Base-by-base conservation (phyloP, 208 protist species). In the Leishmania arabica region DNA sequence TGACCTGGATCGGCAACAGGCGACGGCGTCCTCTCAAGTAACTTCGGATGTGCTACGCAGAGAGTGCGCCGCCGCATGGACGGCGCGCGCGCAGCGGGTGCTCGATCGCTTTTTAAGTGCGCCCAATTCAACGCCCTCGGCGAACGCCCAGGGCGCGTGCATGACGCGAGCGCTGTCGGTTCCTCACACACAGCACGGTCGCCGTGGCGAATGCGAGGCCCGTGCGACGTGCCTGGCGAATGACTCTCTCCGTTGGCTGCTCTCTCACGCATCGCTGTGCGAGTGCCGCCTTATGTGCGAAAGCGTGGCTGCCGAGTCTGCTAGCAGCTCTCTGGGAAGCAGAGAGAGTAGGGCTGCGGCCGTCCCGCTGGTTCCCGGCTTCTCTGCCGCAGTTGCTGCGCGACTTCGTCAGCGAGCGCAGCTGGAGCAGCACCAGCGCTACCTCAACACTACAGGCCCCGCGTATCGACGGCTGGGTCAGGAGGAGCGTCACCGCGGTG, bases 401-500 rank as follows among this genome's bases (percentile, higher is more conserved):
- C 82, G 79, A 17, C 58, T 80, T 49, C 77, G 82, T 15, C 37
- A 73, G 75, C 73, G 64, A 64, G 65, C 69, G 3, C 56, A 53
- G 19, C 31, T 9, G 13, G 85, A 85, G 45, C 75, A 72, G 37
- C 81, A 77, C 34, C 74, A 85, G 34, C 69, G 78, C n/a, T 83
- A 85, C 75, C n/a, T 77, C 60, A 1, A 42, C 47, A 66, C 64
- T 45, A 87, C 83, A 58, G 83, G 86, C 45, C 75, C 75, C 3
- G 74, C 75, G 17, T 89, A 83, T 70, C 79, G 86, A 3, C 53
- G 21, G 7, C 83, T 89, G 2, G 60, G 45, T n/a, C 66, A 75
- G 8, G 91, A 94, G 71, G 85, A 91, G 73, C 87, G 84, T 34
- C 80, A 79, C 70, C 84, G 87, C 40, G 89, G 81, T 34, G 87